Conservation (phyloP, 108 stramenopile genomes). For the Craspedostauros australis region DNA sequence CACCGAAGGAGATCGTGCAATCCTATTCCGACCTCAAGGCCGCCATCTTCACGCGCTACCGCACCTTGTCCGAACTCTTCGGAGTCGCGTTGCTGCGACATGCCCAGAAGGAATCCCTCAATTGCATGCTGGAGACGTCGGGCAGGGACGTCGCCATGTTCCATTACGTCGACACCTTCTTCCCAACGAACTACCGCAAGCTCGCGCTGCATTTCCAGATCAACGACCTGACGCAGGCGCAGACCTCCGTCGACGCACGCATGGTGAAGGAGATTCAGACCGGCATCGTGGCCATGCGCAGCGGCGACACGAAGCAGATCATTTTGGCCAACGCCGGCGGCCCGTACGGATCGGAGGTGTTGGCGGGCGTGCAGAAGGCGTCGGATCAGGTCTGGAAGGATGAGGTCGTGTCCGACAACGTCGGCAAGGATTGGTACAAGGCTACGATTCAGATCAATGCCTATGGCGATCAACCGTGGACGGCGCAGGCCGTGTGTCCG, state of each 20-base stretch:
- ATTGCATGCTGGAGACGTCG: slow-evolving; percentile 78
- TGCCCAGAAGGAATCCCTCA: slow-evolving; percentile 51
- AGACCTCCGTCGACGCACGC: slow-evolving; percentile 65
- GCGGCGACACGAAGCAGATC: slow-evolving; percentile 42
- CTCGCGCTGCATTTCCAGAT: slow-evolving; percentile 76
- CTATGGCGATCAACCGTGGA: slow-evolving; percentile 53
- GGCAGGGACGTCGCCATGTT: slow-evolving; percentile 87
- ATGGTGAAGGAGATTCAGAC: slow-evolving; percentile 71
- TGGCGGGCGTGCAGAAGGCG: slow-evolving; percentile 62
- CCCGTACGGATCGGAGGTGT: slow-evolving; percentile 78
- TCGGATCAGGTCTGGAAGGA: slow-evolving; percentile 72
- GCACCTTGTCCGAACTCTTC: slow-evolving; percentile 73
- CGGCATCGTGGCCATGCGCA: slow-evolving; percentile 42
- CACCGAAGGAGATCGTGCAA: slow-evolving; percentile 41
- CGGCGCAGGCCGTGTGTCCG: slow-evolving; percentile 63
- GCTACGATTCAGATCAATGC: slow-evolving; percentile 70
- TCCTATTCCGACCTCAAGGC: slow-evolving; percentile 73
- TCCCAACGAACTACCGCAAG: slow-evolving; percentile 65
- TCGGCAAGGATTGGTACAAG: slow-evolving; percentile 74
- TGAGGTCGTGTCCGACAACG: slow-evolving; percentile 27
- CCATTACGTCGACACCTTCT: slow-evolving; percentile 77
- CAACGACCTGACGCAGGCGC: slow-evolving; percentile 68
- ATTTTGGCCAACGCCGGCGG: slow-evolving; percentile 79
- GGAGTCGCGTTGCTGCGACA: slow-evolving; percentile 58
- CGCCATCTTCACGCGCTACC: slow-evolving; percentile 78